Percentiles rank a stretch among this genome's conserved stretches.
These are phyloP conservation scores for Colletotrichum tamarilloi DNA, from an alignment of 2,329 filamentous ascomycete species.

Conservation along the genomic window DNA sequence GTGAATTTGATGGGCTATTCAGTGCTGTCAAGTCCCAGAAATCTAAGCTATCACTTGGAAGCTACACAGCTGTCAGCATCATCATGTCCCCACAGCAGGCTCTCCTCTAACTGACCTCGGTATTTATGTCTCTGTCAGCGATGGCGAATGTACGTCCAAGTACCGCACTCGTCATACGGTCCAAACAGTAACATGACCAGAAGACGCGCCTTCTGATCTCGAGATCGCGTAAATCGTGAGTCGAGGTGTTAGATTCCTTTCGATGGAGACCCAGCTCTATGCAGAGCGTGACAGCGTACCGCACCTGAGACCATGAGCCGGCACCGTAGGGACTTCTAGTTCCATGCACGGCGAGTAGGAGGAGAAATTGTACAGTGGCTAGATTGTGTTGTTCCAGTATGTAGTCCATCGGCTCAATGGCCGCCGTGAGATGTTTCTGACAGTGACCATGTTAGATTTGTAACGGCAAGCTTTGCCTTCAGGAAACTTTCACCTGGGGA, in stretches of 20 bases:
- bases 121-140: conserved; percentile 47
- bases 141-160: conserved; percentile 49
- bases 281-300: conserved; percentile 44
- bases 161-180: conserved; percentile 46
- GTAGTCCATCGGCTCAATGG: conserved; percentile 45
- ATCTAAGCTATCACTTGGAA: conserved; percentile 41
- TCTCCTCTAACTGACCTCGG: conserved; percentile 35
- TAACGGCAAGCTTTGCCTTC: fast-evolving
- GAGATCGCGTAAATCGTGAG: conserved; percentile 32
- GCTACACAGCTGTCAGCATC: not conserved
- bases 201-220: conserved; percentile 46
- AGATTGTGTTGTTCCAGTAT: conserved; percentile 47
- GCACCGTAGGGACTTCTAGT: conserved; percentile 48
- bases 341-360: conserved; percentile 47
- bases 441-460: not conserved
- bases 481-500: conserved; percentile 34
- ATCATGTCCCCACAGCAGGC: too few species aligned
- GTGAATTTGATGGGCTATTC: not conserved
- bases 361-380: conserved; percentile 45
- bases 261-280: conserved; percentile 47
- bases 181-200: conserved; percentile 49
- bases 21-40: conserved; percentile 38
- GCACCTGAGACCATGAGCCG: conserved; percentile 47
- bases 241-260: conserved; percentile 4
- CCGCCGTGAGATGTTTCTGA: conserved; percentile 43